These are phyloP conservation scores for Trypanosoma lewisi DNA, from an alignment of 208 protist species.

Conservation along the genomic window DNA sequence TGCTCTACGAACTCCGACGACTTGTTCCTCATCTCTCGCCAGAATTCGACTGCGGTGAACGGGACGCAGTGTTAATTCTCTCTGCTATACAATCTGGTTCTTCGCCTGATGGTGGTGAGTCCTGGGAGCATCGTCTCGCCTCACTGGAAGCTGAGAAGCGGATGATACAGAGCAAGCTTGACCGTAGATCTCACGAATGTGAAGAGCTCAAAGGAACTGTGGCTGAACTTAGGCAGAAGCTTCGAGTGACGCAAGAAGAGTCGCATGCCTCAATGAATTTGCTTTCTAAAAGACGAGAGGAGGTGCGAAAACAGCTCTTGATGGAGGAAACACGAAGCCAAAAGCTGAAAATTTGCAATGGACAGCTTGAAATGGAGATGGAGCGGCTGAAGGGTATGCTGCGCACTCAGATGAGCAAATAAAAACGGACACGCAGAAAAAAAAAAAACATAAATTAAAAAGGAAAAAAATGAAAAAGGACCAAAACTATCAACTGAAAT, in stretches of 20 bases:
- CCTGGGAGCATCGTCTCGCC: constrained; percentile 45
- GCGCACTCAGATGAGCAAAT: constrained; percentile 24
- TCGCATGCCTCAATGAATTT: constrained; percentile 36
- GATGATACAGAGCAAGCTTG: constrained; percentile 38
- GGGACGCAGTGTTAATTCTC: constrained; percentile 60
- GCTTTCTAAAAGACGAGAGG: constrained; percentile 65
- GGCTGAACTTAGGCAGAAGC: constrained; percentile 39
- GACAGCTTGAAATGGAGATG: constrained; percentile 64
- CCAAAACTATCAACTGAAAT: too few relatives aligned
- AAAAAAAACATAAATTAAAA: not conserved
- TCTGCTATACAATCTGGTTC: constrained; percentile 58
- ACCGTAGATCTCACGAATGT: constrained; percentile 37
- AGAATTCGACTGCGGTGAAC: constrained; percentile 53
- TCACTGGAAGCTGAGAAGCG: constrained; percentile 53
- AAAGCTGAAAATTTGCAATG: constrained; percentile 67
- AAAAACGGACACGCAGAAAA: not conserved
- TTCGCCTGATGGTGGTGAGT: constrained; percentile 21
- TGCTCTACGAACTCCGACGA: constrained; percentile 47
- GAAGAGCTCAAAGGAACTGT: constrained; percentile 49
- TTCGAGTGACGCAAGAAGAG: constrained; percentile 50
- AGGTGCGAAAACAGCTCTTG: constrained; percentile 78
- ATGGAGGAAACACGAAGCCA: constrained; percentile 68
- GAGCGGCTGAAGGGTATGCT: constrained; percentile 41
- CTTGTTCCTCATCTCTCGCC: constrained; percentile 79
- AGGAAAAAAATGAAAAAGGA: too few relatives aligned